phyloP scores from a whole-genome alignment of 495 filamentous ascomycete species.

The Penicillium goetzii region DNA sequence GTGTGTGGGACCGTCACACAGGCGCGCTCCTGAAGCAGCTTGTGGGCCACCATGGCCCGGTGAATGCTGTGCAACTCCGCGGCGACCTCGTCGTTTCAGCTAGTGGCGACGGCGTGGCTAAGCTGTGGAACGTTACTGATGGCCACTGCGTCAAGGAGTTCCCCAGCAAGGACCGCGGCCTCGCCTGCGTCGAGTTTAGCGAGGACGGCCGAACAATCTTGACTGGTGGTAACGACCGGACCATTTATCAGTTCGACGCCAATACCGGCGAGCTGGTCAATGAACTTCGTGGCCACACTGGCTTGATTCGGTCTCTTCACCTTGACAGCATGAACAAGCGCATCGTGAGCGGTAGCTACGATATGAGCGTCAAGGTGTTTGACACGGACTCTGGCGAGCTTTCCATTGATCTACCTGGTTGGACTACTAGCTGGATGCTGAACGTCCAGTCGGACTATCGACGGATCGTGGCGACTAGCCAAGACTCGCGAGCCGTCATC shows the following conservation, averaged over 20 bases:
- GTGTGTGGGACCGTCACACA: conserved; percentile 87
- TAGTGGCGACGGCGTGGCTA: conserved; percentile 88
- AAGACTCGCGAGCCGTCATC: conserved; percentile 88
- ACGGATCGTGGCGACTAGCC: conserved; percentile 88
- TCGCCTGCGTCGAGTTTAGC: conserved; percentile 94
- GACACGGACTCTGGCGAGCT: conserved; percentile 74
- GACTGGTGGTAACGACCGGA: conserved; percentile 89
- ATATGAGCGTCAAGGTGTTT: conserved; percentile 91
- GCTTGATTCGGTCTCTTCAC: conserved; percentile 84
- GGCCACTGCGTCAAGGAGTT: conserved; percentile 89
- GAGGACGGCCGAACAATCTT: conserved; percentile 88
- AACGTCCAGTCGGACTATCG: conserved; percentile 94
- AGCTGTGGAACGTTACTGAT: conserved; percentile 89
- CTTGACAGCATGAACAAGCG: conserved; percentile 81
- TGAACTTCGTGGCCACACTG: conserved; percentile 75
- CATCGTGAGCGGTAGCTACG: conserved; percentile 89
- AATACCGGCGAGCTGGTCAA: conserved; percentile 82
- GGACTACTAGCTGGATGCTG: conserved; percentile 95
- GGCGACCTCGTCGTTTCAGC: conserved; percentile 90
- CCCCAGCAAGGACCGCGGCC: conserved; percentile 78
- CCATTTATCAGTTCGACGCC: conserved; percentile 93
- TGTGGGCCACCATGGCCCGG: conserved; percentile 82
- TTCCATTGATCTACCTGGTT: conserved; percentile 78
- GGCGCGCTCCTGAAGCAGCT: conserved; percentile 74
- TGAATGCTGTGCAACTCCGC: conserved; percentile 93